Evolutionary conservation across 257 asterid genomes (phyloP).

Genomic region (Hygrophila difformis): DNA sequence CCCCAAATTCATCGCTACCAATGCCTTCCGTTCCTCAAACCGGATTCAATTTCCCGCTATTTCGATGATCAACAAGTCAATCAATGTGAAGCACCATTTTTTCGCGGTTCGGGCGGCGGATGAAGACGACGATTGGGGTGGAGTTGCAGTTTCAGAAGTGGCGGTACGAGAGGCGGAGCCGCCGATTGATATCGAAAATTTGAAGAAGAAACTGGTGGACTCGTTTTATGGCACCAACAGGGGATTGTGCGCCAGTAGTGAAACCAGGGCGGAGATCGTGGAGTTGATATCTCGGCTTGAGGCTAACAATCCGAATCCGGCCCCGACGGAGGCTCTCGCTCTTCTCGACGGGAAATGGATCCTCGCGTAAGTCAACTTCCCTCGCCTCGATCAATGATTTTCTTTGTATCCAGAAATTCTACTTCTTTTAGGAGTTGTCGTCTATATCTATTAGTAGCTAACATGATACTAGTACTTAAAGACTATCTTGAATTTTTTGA

Average conservation of each 20-base stretch:
- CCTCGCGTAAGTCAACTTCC: conserved; percentile 82
- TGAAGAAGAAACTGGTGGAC: conserved; percentile 67
- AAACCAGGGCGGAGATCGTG: conserved; percentile 75
- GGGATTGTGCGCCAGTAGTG: conserved; percentile 68
- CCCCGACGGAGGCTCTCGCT: conserved; percentile 74
- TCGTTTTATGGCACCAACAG: conserved; percentile 70
- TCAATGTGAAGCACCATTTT: too few relatives aligned
- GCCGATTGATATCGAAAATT: conserved; percentile 31
- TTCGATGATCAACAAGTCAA: too few relatives aligned
- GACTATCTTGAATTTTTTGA: too few relatives aligned
- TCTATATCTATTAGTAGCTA: too few relatives aligned
- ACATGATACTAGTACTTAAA: too few relatives aligned
- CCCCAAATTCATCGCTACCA: too few relatives aligned
- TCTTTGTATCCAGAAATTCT: too few relatives aligned
- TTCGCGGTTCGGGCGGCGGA: too few relatives aligned
- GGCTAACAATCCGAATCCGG: conserved; percentile 78
- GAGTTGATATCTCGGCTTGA: conserved; percentile 81
- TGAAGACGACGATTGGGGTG: conserved; percentile 41
- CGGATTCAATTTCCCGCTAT: too few relatives aligned
- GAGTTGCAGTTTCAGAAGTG: conserved; percentile 28
- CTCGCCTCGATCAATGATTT: too few relatives aligned
- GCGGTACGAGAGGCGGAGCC: conserved; percentile 38
- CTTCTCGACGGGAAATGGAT: conserved; percentile 92
- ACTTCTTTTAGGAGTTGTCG: too few relatives aligned
- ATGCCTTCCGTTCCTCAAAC: too few relatives aligned